Evolutionary conservation across 164 flowering plant genomes (phyloP).

Genomic region (Platanus orientalis): DNA sequence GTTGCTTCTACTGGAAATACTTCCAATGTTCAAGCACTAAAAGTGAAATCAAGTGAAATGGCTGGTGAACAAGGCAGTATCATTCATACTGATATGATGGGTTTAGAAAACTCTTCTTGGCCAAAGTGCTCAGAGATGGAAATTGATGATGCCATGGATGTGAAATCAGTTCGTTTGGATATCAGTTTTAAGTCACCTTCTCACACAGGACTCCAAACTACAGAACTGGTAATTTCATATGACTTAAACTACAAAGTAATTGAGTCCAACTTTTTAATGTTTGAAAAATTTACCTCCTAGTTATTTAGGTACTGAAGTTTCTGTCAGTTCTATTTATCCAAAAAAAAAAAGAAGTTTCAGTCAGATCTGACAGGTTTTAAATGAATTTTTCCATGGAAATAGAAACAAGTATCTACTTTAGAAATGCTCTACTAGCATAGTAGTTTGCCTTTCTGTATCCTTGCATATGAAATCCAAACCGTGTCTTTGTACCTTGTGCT

Average conservation of each 20-base stretch:
- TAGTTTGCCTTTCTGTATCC: too few species aligned
- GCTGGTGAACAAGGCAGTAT: conserved; percentile 32
- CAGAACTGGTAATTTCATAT: conserved; percentile 66
- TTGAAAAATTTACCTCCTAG: not conserved
- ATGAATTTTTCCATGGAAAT: too few species aligned
- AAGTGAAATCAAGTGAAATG: conserved; percentile 27
- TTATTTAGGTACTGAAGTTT: not conserved
- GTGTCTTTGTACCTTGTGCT: too few species aligned
- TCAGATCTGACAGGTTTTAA: too few species aligned
- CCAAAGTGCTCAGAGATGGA: conserved; percentile 28
- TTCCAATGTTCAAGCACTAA: conserved; percentile 37
- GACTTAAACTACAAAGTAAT: not conserved
- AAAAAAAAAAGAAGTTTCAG: too few species aligned
- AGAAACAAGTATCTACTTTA: too few species aligned
- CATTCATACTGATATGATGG: conserved; percentile 22
- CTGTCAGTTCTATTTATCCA: not conserved
- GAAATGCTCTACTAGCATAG: too few species aligned
- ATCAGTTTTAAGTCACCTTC: conserved; percentile 95
- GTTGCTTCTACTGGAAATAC: conserved; percentile 31
- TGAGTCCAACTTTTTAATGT: not conserved
- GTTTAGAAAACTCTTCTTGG: conserved; percentile 32
- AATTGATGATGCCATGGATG: conserved; percentile 25
- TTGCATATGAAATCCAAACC: too few species aligned
- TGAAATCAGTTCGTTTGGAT: conserved; percentile 77
- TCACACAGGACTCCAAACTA: conserved; percentile 92